Percentiles rank a stretch among this genome's conserved stretches.
Evolutionary conservation across 2,329 filamentous ascomycete species (phyloP).

Genomic region (Fusarium sp.): DNA sequence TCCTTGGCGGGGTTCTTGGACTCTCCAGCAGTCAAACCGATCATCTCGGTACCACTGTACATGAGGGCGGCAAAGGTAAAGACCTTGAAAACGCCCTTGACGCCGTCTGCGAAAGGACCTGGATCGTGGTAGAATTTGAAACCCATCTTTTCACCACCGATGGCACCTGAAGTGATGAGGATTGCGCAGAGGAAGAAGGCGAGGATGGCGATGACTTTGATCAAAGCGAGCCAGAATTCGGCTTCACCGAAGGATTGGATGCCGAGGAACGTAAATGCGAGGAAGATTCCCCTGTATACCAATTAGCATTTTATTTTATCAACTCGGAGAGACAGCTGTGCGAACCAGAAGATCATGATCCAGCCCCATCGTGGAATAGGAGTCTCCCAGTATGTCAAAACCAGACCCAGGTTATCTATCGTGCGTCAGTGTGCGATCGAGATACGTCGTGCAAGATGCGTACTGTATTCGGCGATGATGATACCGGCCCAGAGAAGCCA

Average conservation of each 20-base stretch:
- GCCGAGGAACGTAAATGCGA: neutral
- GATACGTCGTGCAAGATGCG: neutral
- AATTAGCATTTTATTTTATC: neutral
- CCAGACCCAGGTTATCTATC: neutral
- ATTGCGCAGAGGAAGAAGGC: constrained; percentile 22
- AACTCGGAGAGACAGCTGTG: too few relatives aligned
- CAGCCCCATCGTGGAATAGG: neutral
- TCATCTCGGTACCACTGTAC: neutral
- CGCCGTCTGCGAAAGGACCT: neutral
- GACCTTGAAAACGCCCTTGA: neutral
- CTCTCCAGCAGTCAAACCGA: neutral
- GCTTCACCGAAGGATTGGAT: neutral
- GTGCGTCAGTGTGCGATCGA: neutral
- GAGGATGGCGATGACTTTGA: constrained; percentile 14
- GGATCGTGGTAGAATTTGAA: constrained; percentile 18
- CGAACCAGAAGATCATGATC: neutral
- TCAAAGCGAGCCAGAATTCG: constrained; percentile 16
- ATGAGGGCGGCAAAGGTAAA: neutral
- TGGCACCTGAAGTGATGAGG: constrained; percentile 33
- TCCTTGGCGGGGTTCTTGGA: neutral
- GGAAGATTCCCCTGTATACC: neutral
- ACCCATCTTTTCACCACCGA: constrained; percentile 35
- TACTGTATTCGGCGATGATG: neutral
- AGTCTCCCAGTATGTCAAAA: neutral
- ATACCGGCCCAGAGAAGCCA: neutral